Conservation (phyloP, 495 filamentous ascomycete species). For the Aspergillus avenaceus region DNA sequence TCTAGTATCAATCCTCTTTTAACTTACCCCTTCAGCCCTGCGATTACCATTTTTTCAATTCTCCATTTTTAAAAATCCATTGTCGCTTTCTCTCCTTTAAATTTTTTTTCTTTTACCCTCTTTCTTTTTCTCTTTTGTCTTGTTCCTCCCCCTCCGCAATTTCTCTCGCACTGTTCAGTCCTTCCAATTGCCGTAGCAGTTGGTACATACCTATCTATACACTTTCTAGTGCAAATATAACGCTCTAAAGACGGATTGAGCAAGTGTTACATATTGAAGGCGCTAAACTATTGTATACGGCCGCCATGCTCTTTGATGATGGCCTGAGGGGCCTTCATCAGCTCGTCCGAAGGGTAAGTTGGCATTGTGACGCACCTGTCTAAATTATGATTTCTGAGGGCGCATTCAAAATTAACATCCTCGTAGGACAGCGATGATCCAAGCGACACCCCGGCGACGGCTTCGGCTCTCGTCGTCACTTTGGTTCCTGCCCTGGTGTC, state of each 20-base stretch:
- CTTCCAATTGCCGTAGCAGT: too few species aligned
- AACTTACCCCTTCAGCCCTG: too few species aligned
- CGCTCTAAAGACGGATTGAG: too few species aligned
- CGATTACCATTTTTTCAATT: not conserved
- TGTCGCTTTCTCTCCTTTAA: constrained; percentile 6
- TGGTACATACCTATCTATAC: too few species aligned
- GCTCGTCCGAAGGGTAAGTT: constrained; percentile 23
- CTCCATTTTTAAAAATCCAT: not conserved
- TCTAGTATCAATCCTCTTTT: not conserved
- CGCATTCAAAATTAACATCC: not conserved
- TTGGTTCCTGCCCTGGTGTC: constrained; percentile 65
- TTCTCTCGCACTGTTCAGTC: too few species aligned
- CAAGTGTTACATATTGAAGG: too few species aligned
- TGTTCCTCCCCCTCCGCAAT: too few species aligned
- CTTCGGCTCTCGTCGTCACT: constrained; percentile 62
- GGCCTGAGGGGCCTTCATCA: constrained; percentile 23
- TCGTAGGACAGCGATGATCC: constrained; percentile 16
- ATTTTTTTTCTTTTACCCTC: not conserved
- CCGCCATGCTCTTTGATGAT: constrained; percentile 26
- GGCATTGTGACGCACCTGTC: constrained; percentile 1
- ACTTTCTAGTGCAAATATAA: too few species aligned
- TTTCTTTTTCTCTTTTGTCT: constrained; percentile 11
- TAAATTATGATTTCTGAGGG: too few species aligned
- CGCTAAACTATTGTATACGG: not conserved
- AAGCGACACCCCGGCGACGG: constrained; percentile 35